phyloP scores from a whole-genome alignment of 495 filamentous ascomycete genomes.

The Hypomontagnella monticulosa region DNA sequence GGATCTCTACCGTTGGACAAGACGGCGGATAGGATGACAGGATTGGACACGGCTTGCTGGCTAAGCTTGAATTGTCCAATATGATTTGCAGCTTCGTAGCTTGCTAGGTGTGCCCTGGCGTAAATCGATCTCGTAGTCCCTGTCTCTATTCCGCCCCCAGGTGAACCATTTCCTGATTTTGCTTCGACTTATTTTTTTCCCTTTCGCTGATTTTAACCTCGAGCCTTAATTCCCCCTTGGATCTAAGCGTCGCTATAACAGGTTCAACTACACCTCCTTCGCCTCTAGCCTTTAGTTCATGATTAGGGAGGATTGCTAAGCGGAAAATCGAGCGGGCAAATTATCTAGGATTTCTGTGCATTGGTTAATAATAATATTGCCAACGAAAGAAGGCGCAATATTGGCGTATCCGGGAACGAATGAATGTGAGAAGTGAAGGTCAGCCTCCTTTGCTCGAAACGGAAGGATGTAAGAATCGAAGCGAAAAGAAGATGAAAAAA shows the following conservation, averaged over 20 bases:
- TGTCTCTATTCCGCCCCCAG: constrained; percentile 21
- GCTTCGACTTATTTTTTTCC: constrained; percentile 8
- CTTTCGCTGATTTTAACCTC: constrained; percentile 18
- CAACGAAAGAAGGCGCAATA: constrained; percentile 10
- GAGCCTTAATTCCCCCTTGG: constrained; percentile 20
- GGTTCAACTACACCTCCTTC: constrained; percentile 9
- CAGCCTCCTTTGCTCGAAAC: constrained; percentile 26
- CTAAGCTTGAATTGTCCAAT: constrained; percentile 20
- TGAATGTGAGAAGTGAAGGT: constrained; percentile 3
- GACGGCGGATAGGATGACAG: constrained; percentile 28
- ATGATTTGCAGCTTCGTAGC: constrained; percentile 32
- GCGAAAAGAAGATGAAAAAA: constrained; percentile 22
- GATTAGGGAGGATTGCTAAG: constrained; percentile 8
- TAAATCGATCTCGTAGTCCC: constrained; percentile 32
- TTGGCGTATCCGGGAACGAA: constrained; percentile 14
- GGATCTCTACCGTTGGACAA: constrained; percentile 33
- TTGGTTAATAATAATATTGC: constrained; percentile 5
- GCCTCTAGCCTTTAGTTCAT: constrained; percentile 2
- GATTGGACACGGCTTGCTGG: constrained; percentile 30
- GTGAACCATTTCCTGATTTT: constrained; percentile 4
- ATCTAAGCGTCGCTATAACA: constrained; percentile 7
- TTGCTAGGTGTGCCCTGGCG: constrained; percentile 10
- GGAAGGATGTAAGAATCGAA: constrained; percentile 36
- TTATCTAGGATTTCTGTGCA: constrained; percentile 8
- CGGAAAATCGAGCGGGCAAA: constrained; percentile 1